These are phyloP conservation scores for Byssothecium circinans DNA, from an alignment of 2,329 filamentous ascomycete genomes.

Conservation along the genomic window DNA sequence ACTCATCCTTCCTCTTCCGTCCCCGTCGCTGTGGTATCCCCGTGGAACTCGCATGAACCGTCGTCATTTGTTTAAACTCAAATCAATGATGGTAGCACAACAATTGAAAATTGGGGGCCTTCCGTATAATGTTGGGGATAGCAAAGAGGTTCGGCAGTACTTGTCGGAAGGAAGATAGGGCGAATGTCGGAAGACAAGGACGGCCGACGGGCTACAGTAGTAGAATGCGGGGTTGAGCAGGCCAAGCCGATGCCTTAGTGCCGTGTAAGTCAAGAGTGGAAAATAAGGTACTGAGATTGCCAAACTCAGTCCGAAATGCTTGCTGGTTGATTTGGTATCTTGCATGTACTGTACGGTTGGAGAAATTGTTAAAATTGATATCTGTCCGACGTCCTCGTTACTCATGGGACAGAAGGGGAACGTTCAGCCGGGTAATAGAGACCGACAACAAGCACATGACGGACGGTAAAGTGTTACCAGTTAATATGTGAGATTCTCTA, in stretches of 20 bases:
- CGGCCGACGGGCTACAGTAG: neutral
- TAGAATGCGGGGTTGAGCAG: slow-evolving; percentile 6
- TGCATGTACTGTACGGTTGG: no score
- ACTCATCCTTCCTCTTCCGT: slow-evolving; percentile 64
- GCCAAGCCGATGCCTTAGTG: neutral
- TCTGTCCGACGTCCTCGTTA: no score
- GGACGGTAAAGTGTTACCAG: no score
- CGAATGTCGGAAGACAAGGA: slow-evolving; percentile 3
- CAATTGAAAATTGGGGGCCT: slow-evolving; percentile 35
- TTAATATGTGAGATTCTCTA: no score
- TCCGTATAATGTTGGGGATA: slow-evolving; percentile 31
- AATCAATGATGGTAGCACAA: neutral
- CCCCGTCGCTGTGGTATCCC: slow-evolving; percentile 54
- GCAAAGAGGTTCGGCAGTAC: neutral
- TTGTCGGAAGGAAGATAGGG: slow-evolving; percentile 2
- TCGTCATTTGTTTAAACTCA: neutral
- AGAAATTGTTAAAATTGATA: no score
- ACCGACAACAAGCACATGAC: no score
- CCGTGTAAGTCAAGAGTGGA: slow-evolving; percentile 10
- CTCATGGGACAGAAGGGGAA: no score
- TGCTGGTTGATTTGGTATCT: no score
- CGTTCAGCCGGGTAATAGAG: no score
- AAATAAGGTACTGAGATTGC: no score
- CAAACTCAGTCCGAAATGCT: neutral
- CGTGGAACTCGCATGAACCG: slow-evolving; percentile 18